Percentiles rank a stretch among this genome's conserved stretches.
Evolutionary conservation across 495 filamentous ascomycete species (phyloP).

Genomic region (Penicillium silybi): DNA sequence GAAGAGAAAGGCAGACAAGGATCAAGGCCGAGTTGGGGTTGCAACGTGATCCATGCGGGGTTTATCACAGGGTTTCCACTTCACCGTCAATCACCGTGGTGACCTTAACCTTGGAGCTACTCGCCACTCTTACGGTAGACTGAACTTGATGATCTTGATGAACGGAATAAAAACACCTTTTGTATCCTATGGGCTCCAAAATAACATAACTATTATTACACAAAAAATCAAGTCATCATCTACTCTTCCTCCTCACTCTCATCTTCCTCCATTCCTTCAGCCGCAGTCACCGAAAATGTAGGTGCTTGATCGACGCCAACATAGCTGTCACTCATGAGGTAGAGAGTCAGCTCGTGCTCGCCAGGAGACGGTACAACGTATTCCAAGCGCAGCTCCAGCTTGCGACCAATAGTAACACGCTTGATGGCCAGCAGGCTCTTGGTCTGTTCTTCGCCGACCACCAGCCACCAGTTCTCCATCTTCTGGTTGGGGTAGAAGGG

Average conservation of each 20-base stretch:
- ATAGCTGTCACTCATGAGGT: conserved; percentile 97
- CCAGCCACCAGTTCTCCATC: conserved; percentile 97
- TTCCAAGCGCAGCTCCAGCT: conserved; percentile 75
- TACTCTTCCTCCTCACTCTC: conserved; percentile 78
- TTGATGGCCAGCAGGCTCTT: conserved; percentile 90
- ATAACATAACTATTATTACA: conserved; percentile 25
- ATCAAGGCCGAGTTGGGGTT: conserved; percentile 1
- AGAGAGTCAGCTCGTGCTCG: conserved; percentile 83
- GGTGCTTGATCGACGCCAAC: conserved; percentile 96
- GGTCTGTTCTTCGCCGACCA: conserved; percentile 82
- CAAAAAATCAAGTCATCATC: conserved; percentile 11
- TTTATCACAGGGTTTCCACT: conserved; percentile 3
- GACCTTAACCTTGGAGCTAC: not conserved
- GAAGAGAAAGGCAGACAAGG: not conserved
- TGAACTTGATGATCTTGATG: conserved; percentile 7
- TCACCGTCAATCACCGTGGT: too few species aligned
- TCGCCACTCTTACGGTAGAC: not conserved
- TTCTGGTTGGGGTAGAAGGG: conserved; percentile 92
- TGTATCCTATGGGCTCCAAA: conserved; percentile 8
- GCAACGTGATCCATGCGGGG: conserved; percentile 21
- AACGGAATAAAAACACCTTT: conserved; percentile 22
- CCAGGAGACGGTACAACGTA: conserved; percentile 83
- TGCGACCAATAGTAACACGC: conserved; percentile 78
- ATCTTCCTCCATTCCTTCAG: conserved; percentile 94
- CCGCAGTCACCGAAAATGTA: conserved; percentile 75